Evolutionary conservation across 371 early-diverging fungal genomes (phyloP), one percentile per base, ranked within the genome.

Genomic region (Mortierella sp.): DNA sequence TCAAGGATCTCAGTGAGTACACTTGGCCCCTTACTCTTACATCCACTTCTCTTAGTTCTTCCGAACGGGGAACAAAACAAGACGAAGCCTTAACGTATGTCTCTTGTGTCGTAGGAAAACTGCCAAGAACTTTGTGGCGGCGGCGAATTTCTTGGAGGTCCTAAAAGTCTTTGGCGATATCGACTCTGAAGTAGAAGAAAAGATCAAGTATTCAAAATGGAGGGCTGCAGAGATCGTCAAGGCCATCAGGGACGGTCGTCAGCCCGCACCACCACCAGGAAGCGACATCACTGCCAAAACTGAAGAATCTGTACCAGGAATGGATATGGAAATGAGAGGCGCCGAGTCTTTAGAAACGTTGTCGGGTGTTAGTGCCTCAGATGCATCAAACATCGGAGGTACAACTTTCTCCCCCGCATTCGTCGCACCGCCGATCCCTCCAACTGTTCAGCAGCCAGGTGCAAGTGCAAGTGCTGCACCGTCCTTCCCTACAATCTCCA

Each of bases 201-300:
- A 97, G 82, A 93, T 98, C 60, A 93, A 90, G 60, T 98, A 99
- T 79, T 87, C 98, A 1, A 97, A 97, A 72, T 99, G 93, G 92
- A 92, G 96, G 53, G 97, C 97, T 4, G 87, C 94, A 0, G 95
- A 97, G 66, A 97, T 99, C 31, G 83, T 93, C 58, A 97, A 95
- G 70, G 95, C 97, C 1, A 67, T 95, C 23, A 85, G 92, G n/a
- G 96, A 96, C 73, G 98, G 97, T 6, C 85, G 93, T 23, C 64
- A 52, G 8, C 95, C 97, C 15, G 78, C 63, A 11, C 82, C 90
- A 24, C 92, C 91, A 28, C 87, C 90, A 56, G 88, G 91, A 4
- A 83, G 80, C 15, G 83, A 72, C 28, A 63, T n/a, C n/a, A n/a
- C n/a, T n/a, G n/a, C n/a, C n/a, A n/a, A 66, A 26, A 52, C 67